These are phyloP conservation scores for Collybiopsis confluens DNA, from an alignment of 768 basidiomycete genomes.

Conservation along the genomic window DNA sequence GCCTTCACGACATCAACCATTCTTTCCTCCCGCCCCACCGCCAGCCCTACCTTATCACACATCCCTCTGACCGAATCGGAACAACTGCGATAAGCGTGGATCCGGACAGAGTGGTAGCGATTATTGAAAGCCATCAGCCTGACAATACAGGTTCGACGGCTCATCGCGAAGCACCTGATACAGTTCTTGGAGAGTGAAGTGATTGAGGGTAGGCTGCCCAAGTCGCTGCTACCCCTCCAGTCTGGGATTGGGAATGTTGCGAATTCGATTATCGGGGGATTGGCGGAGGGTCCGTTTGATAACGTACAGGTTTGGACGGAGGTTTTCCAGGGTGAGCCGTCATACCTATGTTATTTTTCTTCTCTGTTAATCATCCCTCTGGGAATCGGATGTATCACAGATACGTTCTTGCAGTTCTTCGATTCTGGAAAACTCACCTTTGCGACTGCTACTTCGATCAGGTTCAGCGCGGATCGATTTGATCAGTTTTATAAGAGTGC, in stretches of 20 bases:
- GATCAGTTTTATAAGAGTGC: slow-evolving; percentile 44
- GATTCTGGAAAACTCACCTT: slow-evolving; percentile 43
- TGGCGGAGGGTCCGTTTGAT: slow-evolving; percentile 44
- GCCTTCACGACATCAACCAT: slow-evolving; percentile 45
- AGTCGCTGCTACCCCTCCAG: slow-evolving; percentile 39
- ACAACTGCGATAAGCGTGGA: slow-evolving; percentile 42
- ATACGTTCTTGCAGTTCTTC: slow-evolving; percentile 43
- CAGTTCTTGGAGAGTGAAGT: slow-evolving; percentile 40
- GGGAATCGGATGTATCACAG: slow-evolving; percentile 19
- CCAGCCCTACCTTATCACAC: slow-evolving; percentile 38
- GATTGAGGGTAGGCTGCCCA: slow-evolving; percentile 34
- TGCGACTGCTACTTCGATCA: slow-evolving; percentile 44
- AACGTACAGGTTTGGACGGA: slow-evolving; percentile 49
- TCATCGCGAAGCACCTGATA: slow-evolving; percentile 42
- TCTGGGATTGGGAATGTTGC: slow-evolving; percentile 41
- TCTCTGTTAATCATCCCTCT: too few species aligned
- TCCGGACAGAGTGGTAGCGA: slow-evolving; percentile 43
- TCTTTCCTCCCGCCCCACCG: slow-evolving; percentile 39
- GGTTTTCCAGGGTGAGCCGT: slow-evolving; percentile 33
- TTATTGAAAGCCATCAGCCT: slow-evolving; percentile 34
- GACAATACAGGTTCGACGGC: slow-evolving; percentile 44
- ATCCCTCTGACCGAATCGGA: slow-evolving; percentile 42
- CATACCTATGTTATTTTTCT: too few species aligned
- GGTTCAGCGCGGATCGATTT: slow-evolving; percentile 44
- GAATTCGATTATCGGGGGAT: slow-evolving; percentile 24